phyloP scores from a whole-genome alignment of 257 asterid genomes.

The Cinchona pubescens region DNA sequence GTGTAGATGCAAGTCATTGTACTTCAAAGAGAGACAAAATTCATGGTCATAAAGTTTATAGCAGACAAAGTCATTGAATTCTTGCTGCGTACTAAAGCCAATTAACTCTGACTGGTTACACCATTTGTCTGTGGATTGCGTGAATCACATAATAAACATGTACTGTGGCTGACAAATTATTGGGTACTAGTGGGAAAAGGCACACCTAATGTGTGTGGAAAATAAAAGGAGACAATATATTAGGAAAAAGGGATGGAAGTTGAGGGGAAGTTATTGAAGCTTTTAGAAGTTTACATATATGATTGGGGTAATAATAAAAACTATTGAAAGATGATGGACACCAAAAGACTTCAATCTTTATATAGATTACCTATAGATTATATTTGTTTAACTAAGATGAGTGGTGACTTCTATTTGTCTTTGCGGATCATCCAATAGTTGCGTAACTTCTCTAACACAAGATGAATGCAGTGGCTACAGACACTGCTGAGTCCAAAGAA shows the following conservation, averaged over 20 bases:
- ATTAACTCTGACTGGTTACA: not conserved
- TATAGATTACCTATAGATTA: too few relatives aligned
- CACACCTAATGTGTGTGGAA: too few relatives aligned
- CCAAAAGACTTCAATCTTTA: too few relatives aligned
- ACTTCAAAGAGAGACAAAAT: not conserved
- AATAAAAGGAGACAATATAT: too few relatives aligned
- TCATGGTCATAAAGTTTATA: not conserved
- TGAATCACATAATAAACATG: not conserved
- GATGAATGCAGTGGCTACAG: slow-evolving; percentile 70
- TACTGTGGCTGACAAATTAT: not conserved
- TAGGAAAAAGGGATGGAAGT: too few relatives aligned
- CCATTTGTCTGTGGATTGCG: not conserved
- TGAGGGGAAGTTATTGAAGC: too few relatives aligned
- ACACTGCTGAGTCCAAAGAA: slow-evolving; percentile 70
- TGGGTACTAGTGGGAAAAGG: too few relatives aligned
- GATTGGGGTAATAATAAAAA: too few relatives aligned
- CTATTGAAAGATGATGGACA: too few relatives aligned
- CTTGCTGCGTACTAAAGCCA: not conserved
- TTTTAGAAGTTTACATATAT: too few relatives aligned
- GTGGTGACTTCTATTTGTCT: not conserved
- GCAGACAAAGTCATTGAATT: not conserved
- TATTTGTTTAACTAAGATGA: not conserved
- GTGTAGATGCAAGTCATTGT: not conserved
- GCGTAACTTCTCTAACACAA: slow-evolving; percentile 16
- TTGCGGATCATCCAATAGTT: slow-evolving; percentile 5